Percentiles rank a stretch among this genome's conserved stretches.
These are phyloP conservation scores for Dendrobium catenatum DNA, from an alignment of 106 monocot species.

Conservation along the genomic window DNA sequence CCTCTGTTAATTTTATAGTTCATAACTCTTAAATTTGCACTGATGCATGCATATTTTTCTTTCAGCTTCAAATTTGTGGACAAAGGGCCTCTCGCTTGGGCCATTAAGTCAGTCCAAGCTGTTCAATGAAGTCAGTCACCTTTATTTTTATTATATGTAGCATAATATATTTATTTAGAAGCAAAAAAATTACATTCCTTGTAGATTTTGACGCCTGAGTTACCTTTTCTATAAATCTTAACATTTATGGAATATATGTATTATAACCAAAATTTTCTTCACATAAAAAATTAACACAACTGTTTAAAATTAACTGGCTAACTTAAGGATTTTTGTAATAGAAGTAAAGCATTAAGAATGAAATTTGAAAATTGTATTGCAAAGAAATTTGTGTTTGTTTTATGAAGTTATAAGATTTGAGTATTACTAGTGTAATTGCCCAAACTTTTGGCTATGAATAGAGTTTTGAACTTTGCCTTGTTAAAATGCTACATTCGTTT, in stretches of 20 bases:
- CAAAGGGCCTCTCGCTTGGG: conserved; percentile 40
- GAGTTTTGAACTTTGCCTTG: background rate
- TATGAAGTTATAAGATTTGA: background rate
- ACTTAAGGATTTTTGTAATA: background rate
- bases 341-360: background rate
- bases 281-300: background rate
- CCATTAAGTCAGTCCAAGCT: conserved; percentile 18
- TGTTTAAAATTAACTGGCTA: background rate
- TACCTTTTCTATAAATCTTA: background rate
- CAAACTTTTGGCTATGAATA: background rate
- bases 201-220: background rate
- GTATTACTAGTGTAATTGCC: background rate
- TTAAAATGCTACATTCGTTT: background rate
- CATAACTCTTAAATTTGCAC: background rate
- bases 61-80: conserved; percentile 46
- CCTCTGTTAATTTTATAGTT: background rate
- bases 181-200: background rate
- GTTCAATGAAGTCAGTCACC: conserved; percentile 42
- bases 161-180: background rate
- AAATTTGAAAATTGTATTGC: background rate
- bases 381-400: background rate
- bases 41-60: background rate
- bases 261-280: background rate
- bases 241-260: background rate
- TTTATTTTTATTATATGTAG: background rate